Evolutionary conservation across 352 stramenopile genomes (phyloP), one percentile per base, ranked within the genome.

Genomic region (Globisporangium orthogonon): DNA sequence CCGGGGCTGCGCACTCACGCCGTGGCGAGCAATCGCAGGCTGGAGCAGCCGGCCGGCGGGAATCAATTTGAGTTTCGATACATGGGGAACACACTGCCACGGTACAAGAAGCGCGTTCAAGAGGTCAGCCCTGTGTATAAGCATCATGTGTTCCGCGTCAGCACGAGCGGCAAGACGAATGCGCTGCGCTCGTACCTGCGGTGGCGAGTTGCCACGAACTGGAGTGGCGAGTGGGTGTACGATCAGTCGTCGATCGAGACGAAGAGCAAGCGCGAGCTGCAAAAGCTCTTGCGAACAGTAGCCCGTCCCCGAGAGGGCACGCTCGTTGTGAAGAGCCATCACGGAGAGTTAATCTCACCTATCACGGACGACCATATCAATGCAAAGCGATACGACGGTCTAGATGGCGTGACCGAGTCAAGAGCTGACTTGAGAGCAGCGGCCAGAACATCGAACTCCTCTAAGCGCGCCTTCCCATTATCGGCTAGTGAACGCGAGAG

Each of bases 161-260:
- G 54, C 15, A 62, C 60, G 63, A 66, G 60, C 66, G 31, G 41
- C 14, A 45, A 56, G 18, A 53, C 54, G 62, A 67, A 83, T 30
- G 47, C 58, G 7, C 63, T 85, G 0, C 55, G 62, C 5, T 52
- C 63, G 3, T 18, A 54, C 30, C 55, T 79, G 29, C 58, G 71
- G 39, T 88, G 78, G 78, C 62, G 55, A 43, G 67, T 88, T 37
- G 73, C 63, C 4, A 71, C 69, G 18, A 83, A 78, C 13, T 88
- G 78, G 75, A 82, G 75, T 44, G 78, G 78, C 7, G 75, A 86
- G 50, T 88, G 78, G 78, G 52, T 85, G 9, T 86, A 80, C 35
- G 62, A 71, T 7, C 78, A 88, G 49, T 39, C 54, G 11, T 60
- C 50, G n/a, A 63, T 83, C 14, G 41, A 56, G 3, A 52, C 58